Evolutionary conservation across 2,329 filamentous ascomycete genomes (phyloP).

Genomic region (Leptodontidium sp.): DNA sequence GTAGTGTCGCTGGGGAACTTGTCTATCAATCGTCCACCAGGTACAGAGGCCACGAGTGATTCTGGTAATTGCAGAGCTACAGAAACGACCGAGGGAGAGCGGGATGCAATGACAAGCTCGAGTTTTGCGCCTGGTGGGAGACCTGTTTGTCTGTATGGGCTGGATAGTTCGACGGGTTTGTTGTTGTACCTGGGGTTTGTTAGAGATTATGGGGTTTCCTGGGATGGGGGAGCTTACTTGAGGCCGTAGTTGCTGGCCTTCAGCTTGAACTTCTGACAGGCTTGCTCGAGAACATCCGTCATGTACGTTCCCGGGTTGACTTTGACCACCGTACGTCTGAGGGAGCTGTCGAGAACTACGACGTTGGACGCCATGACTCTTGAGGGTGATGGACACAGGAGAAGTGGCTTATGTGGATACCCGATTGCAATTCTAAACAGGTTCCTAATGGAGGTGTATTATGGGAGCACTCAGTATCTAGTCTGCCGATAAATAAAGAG

Average conservation of each 20-base stretch:
- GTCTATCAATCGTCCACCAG: conserved; percentile 75
- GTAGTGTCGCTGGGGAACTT: conserved; percentile 90
- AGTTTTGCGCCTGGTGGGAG: conserved; percentile 88
- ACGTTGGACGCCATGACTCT: conserved; percentile 82
- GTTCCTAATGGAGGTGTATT: background rate
- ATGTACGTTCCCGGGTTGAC: conserved; percentile 83
- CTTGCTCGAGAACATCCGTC: conserved; percentile 85
- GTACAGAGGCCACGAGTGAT: conserved; percentile 68
- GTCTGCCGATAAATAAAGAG: background rate
- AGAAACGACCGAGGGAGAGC: conserved; percentile 84
- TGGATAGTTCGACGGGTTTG: conserved; percentile 84
- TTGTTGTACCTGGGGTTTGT: conserved; percentile 71
- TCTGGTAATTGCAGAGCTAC: conserved; percentile 88
- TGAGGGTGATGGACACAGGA: conserved; percentile 34
- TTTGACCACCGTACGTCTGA: conserved; percentile 82
- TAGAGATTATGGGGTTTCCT: conserved; percentile 25
- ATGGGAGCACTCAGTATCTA: background rate
- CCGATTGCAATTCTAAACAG: background rate
- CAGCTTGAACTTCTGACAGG: conserved; percentile 76
- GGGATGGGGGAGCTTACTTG: conserved; percentile 66
- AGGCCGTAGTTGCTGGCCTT: conserved; percentile 77
- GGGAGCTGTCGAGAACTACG: conserved; percentile 82
- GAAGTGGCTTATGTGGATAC: background rate
- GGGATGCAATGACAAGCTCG: conserved; percentile 87
- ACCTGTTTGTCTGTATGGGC: conserved; percentile 83